A percentile compares a stretch with the other conserved stretches of the same genome.
Conservation (phyloP, 352 stramenopile genomes). For the Pythium utonaiense region DNA sequence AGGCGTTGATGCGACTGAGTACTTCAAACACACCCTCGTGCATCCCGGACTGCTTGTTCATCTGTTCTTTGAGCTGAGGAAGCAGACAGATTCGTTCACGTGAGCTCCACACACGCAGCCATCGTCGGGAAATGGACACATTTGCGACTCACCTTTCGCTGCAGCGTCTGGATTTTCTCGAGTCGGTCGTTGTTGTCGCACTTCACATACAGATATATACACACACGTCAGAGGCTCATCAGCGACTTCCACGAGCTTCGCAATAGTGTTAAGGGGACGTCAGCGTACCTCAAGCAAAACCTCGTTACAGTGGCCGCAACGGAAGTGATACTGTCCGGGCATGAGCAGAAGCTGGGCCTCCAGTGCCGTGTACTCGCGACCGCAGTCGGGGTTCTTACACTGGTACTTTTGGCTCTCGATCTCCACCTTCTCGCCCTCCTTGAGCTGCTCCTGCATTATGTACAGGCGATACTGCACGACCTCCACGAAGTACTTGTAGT, state of each 20-base stretch:
- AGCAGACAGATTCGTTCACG: neutral
- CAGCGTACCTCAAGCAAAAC: constrained; percentile 61
- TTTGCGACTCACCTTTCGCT: constrained; percentile 53
- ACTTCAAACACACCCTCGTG: constrained; percentile 87
- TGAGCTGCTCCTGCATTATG: constrained; percentile 84
- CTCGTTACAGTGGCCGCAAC: constrained; percentile 84
- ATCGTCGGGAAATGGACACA: neutral
- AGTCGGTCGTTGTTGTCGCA: constrained; percentile 87
- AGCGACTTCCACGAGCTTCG: too few species aligned
- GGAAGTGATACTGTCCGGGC: constrained; percentile 80
- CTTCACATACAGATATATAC: constrained; percentile 19
- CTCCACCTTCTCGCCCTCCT: constrained; percentile 82
- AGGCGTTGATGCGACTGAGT: constrained; percentile 73
- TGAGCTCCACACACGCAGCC: neutral
- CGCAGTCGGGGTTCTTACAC: constrained; percentile 82
- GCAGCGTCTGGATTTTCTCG: constrained; percentile 63
- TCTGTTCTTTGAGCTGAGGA: constrained; percentile 79
- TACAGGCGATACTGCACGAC: constrained; percentile 87
- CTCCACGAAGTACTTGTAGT: constrained; percentile 92
- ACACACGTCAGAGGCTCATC: neutral
- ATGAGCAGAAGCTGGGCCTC: constrained; percentile 81
- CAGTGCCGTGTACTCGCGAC: constrained; percentile 82
- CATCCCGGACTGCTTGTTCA: constrained; percentile 82
- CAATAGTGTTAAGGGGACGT: neutral
- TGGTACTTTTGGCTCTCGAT: constrained; percentile 87